Conservation (phyloP, 306 rosid species). For the Cicer chorassanicum region DNA sequence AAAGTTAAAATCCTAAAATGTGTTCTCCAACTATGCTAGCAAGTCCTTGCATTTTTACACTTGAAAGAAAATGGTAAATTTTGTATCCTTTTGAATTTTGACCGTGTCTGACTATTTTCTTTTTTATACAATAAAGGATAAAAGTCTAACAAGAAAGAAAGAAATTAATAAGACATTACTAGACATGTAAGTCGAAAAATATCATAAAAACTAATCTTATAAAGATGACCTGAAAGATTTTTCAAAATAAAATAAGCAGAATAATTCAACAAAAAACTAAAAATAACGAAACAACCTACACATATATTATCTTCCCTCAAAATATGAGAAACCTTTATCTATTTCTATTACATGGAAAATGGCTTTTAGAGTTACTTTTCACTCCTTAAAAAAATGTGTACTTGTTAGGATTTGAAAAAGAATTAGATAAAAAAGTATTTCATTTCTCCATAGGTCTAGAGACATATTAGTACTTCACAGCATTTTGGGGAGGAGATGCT, state of each 20-base stretch:
- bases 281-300: too few species aligned
- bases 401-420: neutral
- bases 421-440: neutral
- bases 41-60: neutral
- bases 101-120: too few species aligned
- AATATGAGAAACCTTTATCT: too few species aligned
- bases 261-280: too few species aligned
- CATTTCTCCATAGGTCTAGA: neutral
- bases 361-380: conserved; percentile 48
- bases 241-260: too few species aligned
- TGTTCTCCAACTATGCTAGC: neutral
- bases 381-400: conserved; percentile 13
- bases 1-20: neutral
- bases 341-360: conserved; percentile 45
- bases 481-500: conserved; percentile 32
- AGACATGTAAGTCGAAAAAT: too few species aligned
- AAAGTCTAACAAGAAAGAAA: too few species aligned
- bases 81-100: conserved; percentile 36
- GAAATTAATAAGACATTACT: too few species aligned
- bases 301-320: too few species aligned
- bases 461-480: conserved; percentile 29
- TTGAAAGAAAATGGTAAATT: neutral
- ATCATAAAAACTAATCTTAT: too few species aligned
- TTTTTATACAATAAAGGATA: too few species aligned
- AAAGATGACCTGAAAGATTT: too few species aligned